phyloP scores from a whole-genome alignment of 352 stramenopile species.

The Globisporangium camurandrum region DNA sequence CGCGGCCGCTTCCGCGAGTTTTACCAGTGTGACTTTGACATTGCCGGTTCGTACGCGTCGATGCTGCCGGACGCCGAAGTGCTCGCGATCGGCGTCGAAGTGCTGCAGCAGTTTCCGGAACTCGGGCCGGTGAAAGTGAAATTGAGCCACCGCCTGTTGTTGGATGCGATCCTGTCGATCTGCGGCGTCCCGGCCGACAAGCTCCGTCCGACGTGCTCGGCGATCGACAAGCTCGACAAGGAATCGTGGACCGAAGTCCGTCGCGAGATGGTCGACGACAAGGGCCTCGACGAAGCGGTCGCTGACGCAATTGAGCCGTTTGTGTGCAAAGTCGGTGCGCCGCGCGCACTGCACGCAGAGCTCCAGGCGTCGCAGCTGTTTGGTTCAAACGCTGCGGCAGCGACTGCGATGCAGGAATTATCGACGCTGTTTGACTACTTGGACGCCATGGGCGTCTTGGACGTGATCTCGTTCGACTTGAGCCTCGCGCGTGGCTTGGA shows the following conservation, averaged over 20 bases:
- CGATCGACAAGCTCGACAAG: conserved; percentile 99
- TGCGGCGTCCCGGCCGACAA: conserved; percentile 95
- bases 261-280: conserved; percentile 96
- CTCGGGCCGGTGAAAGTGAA: conserved; percentile 94
- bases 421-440: conserved; percentile 95
- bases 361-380: conserved; percentile 82
- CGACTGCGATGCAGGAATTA: conserved; percentile 89
- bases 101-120: conserved; percentile 81
- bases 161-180: conserved; percentile 97
- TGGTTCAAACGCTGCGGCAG: conserved; percentile 81
- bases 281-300: conserved; percentile 87
- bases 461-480: conserved; percentile 95
- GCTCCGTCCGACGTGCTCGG: conserved; percentile 96
- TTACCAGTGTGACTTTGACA: conserved; percentile 99
- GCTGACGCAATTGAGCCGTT: conserved; percentile 94
- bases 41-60: conserved; percentile 90
- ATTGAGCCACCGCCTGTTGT: conserved; percentile 94
- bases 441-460: conserved; percentile 94
- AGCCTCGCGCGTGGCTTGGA: conserved; percentile 95
- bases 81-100: conserved; percentile 92
- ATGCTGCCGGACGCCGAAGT: conserved; percentile 98
- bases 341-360: conserved; percentile 80
- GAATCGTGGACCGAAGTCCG: conserved; percentile 88
- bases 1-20: conserved; percentile 97
- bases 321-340: conserved; percentile 86